Conservation (phyloP, 805 yeast genomes). For the Metschnikowia reukaufii region DNA sequence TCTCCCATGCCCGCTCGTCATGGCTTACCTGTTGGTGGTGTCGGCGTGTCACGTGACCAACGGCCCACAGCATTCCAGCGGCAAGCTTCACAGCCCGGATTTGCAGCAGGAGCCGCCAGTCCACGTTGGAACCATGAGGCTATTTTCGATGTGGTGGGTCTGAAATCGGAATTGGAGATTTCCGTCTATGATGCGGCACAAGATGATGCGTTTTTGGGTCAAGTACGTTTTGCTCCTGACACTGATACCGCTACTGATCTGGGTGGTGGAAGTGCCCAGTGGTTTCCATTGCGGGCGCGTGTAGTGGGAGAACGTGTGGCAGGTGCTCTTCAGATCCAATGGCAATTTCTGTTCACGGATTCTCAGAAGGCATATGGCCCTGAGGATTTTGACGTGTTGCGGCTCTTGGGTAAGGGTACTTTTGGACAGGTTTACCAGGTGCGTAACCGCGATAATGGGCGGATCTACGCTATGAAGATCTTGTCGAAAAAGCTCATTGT, state of each 20-base stretch:
- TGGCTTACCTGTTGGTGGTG: constrained; percentile 18
- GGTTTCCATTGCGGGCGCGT: constrained; percentile 76
- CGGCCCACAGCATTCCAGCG: constrained; percentile 40
- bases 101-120: constrained; percentile 35
- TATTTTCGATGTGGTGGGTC: constrained; percentile 85
- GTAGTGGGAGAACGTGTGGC: constrained; percentile 70
- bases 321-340: constrained; percentile 75
- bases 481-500: constrained; percentile 92
- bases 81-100: constrained; percentile 38
- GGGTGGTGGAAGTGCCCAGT: constrained; percentile 61
- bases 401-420: constrained; percentile 93
- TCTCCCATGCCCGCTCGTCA: constrained; percentile 23
- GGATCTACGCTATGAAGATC: constrained; percentile 97
- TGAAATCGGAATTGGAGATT: constrained; percentile 78
- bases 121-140: constrained; percentile 95
- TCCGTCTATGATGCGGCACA: constrained; percentile 86
- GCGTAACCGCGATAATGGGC: constrained; percentile 79
- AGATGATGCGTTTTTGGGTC: constrained; percentile 86
- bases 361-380: constrained; percentile 85
- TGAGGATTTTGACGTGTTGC: constrained; percentile 86
- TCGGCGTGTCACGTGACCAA: constrained; percentile 17
- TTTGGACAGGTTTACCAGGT: constrained; percentile 98
- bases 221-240: constrained; percentile 69
- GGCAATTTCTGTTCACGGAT: constrained; percentile 65
- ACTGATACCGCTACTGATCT: constrained; percentile 38